Conservation (phyloP, 768 basidiomycete species). For the Psilocybe cubensis region DNA sequence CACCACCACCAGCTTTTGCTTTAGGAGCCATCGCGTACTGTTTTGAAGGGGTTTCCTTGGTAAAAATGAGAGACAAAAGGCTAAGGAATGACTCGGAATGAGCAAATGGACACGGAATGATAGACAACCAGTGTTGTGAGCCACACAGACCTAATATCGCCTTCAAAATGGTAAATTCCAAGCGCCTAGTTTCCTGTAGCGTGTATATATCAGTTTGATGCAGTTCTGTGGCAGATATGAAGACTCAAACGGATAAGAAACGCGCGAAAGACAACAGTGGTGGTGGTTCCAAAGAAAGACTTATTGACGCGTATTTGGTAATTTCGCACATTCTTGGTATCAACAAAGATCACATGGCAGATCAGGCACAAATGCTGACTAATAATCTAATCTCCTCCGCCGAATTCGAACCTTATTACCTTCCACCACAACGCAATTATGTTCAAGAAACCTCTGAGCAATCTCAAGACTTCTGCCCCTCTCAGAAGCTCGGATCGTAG, state of each 20-base stretch:
- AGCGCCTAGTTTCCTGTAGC: neutral
- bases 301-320: slow-evolving; percentile 41
- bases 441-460: slow-evolving; percentile 80
- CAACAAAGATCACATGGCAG: slow-evolving; percentile 21
- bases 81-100: slow-evolving; percentile 8
- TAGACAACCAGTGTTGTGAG: neutral
- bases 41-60: neutral
- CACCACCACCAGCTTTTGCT: slow-evolving; percentile 56
- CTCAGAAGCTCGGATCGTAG: slow-evolving; percentile 74
- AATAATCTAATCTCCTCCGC: slow-evolving; percentile 1
- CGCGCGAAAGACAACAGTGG: slow-evolving; percentile 36
- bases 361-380: neutral
- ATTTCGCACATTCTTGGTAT: slow-evolving; percentile 23
- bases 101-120: neutral
- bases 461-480: slow-evolving; percentile 76
- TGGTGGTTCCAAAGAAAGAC: slow-evolving; percentile 50
- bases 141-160: slow-evolving; percentile 9
- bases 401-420: neutral
- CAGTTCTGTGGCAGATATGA: slow-evolving; percentile 8
- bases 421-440: slow-evolving; percentile 35
- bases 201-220: neutral
- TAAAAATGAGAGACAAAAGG: slow-evolving; percentile 4
- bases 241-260: slow-evolving; percentile 23
- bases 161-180: slow-evolving; percentile 7
- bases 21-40: slow-evolving; percentile 45